A percentile compares a stretch with the other conserved stretches of the same genome.
These are phyloP conservation scores for Fusarium sp. DNA, from an alignment of 2,329 filamentous ascomycete genomes.

Conservation along the genomic window DNA sequence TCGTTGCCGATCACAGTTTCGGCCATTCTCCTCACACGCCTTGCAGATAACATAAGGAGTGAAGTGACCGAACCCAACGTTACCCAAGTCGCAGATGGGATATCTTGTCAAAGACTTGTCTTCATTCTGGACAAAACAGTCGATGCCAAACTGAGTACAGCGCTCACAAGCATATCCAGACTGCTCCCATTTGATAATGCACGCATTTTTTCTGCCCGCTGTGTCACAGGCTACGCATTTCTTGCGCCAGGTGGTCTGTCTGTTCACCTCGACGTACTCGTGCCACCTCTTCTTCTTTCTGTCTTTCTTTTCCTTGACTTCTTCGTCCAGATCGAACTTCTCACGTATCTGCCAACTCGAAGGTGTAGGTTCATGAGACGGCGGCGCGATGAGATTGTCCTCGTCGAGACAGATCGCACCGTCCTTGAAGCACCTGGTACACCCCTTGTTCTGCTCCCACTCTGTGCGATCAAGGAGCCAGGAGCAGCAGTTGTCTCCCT, in stretches of 20 bases:
- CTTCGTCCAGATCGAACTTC: slow-evolving; percentile 10
- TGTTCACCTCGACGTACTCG: slow-evolving; percentile 20
- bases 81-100: slow-evolving; percentile 51
- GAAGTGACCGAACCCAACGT: slow-evolving; percentile 54
- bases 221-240: slow-evolving; percentile 26
- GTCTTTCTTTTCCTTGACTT: background rate
- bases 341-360: slow-evolving; percentile 16
- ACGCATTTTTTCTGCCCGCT: background rate
- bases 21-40: slow-evolving; percentile 26
- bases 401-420: slow-evolving; percentile 22
- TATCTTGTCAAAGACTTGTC: background rate
- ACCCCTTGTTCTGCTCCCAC: slow-evolving; percentile 18
- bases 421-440: slow-evolving; percentile 17
- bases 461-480: slow-evolving; percentile 34
- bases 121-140: slow-evolving; percentile 39
- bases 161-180: slow-evolving; percentile 30
- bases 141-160: slow-evolving; percentile 53
- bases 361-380: background rate
- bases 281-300: slow-evolving; percentile 1
- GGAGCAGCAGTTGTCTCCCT: slow-evolving; percentile 7
- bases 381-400: background rate
- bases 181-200: slow-evolving; percentile 18
- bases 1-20: slow-evolving; percentile 55
- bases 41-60: slow-evolving; percentile 47
- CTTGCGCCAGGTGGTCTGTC: slow-evolving; percentile 17